Percentiles rank a stretch among this genome's conserved stretches.
Conservation (phyloP, 257 asterid genomes). For the Avicennia marina region DNA sequence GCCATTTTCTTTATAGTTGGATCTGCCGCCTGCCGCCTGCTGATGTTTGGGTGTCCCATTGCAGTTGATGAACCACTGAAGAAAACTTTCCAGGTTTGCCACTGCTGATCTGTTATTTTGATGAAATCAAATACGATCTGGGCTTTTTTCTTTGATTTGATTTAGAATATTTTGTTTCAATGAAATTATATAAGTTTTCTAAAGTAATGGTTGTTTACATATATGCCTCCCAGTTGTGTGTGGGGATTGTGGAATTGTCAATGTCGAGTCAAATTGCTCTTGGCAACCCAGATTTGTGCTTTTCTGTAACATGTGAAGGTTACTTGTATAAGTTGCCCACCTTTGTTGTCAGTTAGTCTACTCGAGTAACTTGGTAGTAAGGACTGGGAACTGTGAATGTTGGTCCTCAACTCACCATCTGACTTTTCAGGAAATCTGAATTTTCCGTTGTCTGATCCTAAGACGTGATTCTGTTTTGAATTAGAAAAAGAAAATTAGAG, state of each 20-base stretch:
- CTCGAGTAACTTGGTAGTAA: conserved; percentile 3
- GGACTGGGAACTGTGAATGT: conserved; percentile 9
- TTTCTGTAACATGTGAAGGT: neutral
- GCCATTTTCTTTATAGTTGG: conserved; percentile 30
- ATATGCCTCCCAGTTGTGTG: neutral
- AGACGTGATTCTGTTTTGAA: neutral
- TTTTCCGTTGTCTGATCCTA: neutral
- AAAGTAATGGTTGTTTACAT: conserved; percentile 1
- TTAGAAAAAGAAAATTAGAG: neutral
- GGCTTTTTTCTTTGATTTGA: neutral
- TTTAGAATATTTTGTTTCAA: too few relatives aligned
- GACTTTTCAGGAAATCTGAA: conserved; percentile 3
- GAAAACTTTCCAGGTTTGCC: conserved; percentile 70
- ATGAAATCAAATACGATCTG: conserved; percentile 8
- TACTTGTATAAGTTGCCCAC: neutral
- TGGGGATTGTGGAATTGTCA: conserved; percentile 20
- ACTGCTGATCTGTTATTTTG: conserved; percentile 19
- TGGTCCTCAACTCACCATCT: neutral
- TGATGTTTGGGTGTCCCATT: conserved; percentile 25
- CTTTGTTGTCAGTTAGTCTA: conserved; percentile 6
- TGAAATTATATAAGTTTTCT: too few relatives aligned
- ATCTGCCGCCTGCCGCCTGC: conserved; percentile 37
- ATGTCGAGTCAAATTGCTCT: conserved; percentile 18
- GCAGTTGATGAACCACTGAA: conserved; percentile 72
- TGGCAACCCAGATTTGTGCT: conserved; percentile 18